Evolutionary conservation across 805 yeast species (phyloP).

Genomic region (Sungouiozyma ichnusensis): DNA sequence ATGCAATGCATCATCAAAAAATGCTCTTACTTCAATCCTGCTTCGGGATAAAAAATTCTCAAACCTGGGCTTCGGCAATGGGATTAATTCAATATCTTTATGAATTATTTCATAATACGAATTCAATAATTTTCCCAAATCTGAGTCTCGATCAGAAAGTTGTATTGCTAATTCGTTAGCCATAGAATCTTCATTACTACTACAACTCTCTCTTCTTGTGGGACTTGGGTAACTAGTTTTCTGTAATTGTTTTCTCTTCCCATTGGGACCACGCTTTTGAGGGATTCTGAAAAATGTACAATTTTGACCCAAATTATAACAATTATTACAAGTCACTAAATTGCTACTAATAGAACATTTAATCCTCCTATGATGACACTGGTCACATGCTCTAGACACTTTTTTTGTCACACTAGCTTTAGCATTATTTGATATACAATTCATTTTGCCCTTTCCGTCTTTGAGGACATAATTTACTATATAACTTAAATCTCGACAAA

Average conservation of each 20-base stretch:
- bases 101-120: constrained; percentile 35
- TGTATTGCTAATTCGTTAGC: neutral
- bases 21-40: neutral
- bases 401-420: constrained; percentile 25
- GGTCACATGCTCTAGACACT: constrained; percentile 72
- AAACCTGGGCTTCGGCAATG: constrained; percentile 20
- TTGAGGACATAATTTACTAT: neutral
- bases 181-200: neutral
- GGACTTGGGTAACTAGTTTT: neutral
- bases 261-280: constrained; percentile 57
- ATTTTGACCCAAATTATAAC: constrained; percentile 44
- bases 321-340: constrained; percentile 39
- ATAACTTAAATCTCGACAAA: no score
- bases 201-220: constrained; percentile 7
- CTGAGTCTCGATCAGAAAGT: neutral
- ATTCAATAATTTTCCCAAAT: constrained; percentile 18
- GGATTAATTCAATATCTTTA: constrained; percentile 27
- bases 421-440: neutral
- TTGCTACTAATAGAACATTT: constrained; percentile 51
- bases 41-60: constrained; percentile 9
- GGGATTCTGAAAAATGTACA: constrained; percentile 68
- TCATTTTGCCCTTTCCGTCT: neutral
- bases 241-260: neutral
- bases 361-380: constrained; percentile 62
- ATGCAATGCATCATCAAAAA: neutral